Evolutionary conservation across 257 asterid genomes (phyloP).

Genomic region (Lycium barbarum): DNA sequence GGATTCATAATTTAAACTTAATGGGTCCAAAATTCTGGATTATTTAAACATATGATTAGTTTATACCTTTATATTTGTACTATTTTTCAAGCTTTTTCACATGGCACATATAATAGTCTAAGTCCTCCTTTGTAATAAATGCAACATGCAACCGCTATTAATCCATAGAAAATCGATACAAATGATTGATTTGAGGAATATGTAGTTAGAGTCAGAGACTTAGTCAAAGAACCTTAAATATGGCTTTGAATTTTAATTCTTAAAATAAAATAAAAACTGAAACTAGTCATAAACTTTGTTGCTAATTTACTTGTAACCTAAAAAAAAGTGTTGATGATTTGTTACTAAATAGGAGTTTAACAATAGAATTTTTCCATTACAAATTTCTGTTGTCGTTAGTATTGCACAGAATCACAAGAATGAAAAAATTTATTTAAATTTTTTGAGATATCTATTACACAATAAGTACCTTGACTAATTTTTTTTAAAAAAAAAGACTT

Average conservation of each 20-base stretch:
- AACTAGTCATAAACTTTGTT: background rate
- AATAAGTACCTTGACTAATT: background rate
- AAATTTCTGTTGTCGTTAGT: no score
- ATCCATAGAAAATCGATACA: constrained; percentile 18
- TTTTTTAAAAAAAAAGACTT: constrained; percentile 16
- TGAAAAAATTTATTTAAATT: background rate
- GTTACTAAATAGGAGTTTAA: background rate
- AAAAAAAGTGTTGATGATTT: background rate
- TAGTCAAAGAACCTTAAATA: constrained; percentile 22
- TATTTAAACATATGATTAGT: background rate
- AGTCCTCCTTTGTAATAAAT: background rate
- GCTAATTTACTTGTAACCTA: background rate
- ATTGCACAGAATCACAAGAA: background rate
- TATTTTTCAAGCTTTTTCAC: background rate
- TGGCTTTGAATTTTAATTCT: background rate
- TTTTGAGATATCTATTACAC: background rate
- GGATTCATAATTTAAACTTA: background rate
- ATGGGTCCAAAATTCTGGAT: background rate
- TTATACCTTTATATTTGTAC: background rate
- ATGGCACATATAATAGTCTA: background rate
- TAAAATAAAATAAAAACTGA: background rate
- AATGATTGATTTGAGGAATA: background rate
- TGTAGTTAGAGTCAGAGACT: background rate
- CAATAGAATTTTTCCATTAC: no score
- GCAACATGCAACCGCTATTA: background rate